phyloP scores from a whole-genome alignment of 1,284 basidiomycete genomes.

The Ceratobasidium theobromae region DNA sequence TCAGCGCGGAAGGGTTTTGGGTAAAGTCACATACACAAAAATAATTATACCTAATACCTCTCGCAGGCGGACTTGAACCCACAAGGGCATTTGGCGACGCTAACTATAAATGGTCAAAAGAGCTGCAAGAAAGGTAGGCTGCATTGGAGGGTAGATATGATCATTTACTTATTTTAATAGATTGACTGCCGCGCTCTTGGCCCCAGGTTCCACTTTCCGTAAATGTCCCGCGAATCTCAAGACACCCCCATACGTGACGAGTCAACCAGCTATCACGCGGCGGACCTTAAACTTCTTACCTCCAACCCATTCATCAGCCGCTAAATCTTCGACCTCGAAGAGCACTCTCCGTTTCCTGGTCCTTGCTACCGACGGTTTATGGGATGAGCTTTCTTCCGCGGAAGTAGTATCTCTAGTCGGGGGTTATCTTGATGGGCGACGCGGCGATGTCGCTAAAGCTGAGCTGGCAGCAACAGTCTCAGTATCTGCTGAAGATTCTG shows the following conservation, averaged over 20 bases:
- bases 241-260: constrained; percentile 94
- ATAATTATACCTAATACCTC: background rate
- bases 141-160: background rate
- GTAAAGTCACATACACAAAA: background rate
- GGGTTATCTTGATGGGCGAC: constrained; percentile 74
- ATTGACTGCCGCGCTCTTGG: constrained; percentile 60
- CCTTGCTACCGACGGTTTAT: constrained; percentile 91
- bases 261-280: constrained; percentile 86
- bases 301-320: constrained; percentile 43
- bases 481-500: constrained; percentile 45
- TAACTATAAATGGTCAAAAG: constrained; percentile 84
- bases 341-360: constrained; percentile 70
- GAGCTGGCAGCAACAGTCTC: constrained; percentile 55
- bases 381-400: constrained; percentile 94
- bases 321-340: constrained; percentile 39
- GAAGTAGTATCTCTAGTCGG: constrained; percentile 91
- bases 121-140: constrained; percentile 71
- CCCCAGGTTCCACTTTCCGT: constrained; percentile 61
- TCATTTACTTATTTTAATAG: constrained; percentile 44
- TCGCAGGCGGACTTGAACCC: constrained; percentile 89
- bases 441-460: constrained; percentile 55
- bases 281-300: constrained; percentile 57
- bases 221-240: constrained; percentile 61
- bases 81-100: constrained; percentile 95
- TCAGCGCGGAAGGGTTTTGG: constrained; percentile 70